Percentiles rank a stretch among this genome's conserved stretches.
These are phyloP conservation scores for Thalia dealbata DNA, from an alignment of 176 grass and related monocot genomes.

Conservation along the genomic window DNA sequence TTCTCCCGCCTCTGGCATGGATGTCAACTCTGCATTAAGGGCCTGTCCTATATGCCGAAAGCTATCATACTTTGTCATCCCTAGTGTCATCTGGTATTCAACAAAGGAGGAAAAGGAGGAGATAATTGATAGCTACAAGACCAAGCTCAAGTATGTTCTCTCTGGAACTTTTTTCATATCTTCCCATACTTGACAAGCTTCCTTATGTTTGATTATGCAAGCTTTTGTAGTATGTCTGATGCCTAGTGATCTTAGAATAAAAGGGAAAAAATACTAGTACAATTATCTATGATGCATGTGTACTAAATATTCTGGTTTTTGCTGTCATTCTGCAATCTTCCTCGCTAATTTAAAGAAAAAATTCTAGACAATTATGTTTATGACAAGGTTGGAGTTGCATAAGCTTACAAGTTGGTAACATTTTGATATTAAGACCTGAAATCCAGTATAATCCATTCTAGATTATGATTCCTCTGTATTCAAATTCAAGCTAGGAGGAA, in stretches of 20 bases:
- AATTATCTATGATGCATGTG: neutral
- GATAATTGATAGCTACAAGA: conserved; percentile 74
- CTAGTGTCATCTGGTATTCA: conserved; percentile 68
- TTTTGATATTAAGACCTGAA: too few relatives aligned
- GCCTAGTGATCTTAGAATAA: neutral
- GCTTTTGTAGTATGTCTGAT: neutral
- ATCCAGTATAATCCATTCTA: neutral
- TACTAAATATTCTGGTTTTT: neutral
- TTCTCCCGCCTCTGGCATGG: conserved; percentile 60
- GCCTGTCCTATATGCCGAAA: conserved; percentile 76
- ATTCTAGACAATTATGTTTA: too few relatives aligned
- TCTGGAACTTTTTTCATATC: neutral
- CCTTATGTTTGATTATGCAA: neutral
- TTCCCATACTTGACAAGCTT: neutral
- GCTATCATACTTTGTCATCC: conserved; percentile 69
- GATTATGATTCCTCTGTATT: neutral
- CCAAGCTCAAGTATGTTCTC: conserved; percentile 74
- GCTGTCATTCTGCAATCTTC: too few relatives aligned
- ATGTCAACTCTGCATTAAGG: conserved; percentile 67
- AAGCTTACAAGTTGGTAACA: too few relatives aligned
- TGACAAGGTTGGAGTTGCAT: too few relatives aligned
- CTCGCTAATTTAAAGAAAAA: too few relatives aligned
- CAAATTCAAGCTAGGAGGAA: neutral
- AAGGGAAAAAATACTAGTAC: neutral
- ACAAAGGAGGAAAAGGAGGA: conserved; percentile 75